Evolutionary conservation across 1,284 basidiomycete genomes (phyloP), one percentile per base, ranked within the genome.

Genomic region (Leccinum ambiguum): DNA sequence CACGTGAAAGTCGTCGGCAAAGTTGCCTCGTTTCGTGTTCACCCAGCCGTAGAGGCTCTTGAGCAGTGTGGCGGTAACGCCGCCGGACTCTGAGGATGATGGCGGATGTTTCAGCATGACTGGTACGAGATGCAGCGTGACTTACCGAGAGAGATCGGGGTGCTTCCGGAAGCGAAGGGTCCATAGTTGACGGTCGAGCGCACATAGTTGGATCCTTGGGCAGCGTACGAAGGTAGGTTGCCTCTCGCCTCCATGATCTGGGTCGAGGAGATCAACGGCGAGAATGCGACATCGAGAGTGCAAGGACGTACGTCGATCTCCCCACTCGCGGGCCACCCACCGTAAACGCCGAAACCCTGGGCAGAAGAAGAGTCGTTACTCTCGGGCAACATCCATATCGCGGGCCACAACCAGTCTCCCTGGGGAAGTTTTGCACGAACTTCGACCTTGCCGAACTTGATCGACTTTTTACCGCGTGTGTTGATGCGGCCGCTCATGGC

Each of bases 371-470:
- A 61, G 45, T 61, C 66, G 64, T 81, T 81, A 63, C 89, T 79
- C 65, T 81, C 82, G 16, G 93, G 92, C 63, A 93, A 76, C 91
- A 94, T 90, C 89, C 90, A 92, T 65, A 95, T 85, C 1, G 90
- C 89, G 2, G 92, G 93, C 92, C 93, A 94, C 62, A 94, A 77
- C 93, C 91, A 88, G 69, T 86, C 85, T 2, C 84, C 82, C 65
- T 71, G 71, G 4, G 77, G 78, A 21, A 79, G 59, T 69, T 79
- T 79, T 64, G 79, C 77, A 26, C 75, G 68, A 13, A 94, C 83
- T 74, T 94, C 92, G 61, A 94, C 85, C 66, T 87, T 84, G 30
- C 92, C 93, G 71, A 84, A 91, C 71, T 79, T 79, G 76, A 94
- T 87, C 63, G 78, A 84, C 54, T 84, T 80, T 62, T 80, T 85